phyloP scores from a whole-genome alignment of 805 yeast species.

The Metschnikowia peoriensis region DNA sequence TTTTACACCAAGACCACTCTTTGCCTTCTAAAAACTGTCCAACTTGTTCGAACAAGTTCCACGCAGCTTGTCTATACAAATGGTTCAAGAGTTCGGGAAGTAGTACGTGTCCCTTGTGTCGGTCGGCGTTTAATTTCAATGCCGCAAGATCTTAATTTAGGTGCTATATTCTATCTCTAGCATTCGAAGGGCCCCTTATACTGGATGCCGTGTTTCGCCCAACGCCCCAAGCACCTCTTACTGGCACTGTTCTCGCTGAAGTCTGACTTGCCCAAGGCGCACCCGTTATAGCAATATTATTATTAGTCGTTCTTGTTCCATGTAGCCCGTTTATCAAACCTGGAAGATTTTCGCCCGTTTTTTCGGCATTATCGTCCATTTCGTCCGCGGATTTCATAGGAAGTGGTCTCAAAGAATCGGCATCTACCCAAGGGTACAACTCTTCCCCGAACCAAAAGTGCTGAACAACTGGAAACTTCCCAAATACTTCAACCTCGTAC shows the following conservation, averaged over 20 bases:
- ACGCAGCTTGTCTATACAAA: slow-evolving; percentile 90
- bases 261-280: slow-evolving; percentile 40
- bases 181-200: background rate
- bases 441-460: slow-evolving; percentile 79
- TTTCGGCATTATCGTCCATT: background rate
- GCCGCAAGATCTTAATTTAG: slow-evolving; percentile 1
- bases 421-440: slow-evolving; percentile 21
- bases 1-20: slow-evolving; percentile 85
- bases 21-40: slow-evolving; percentile 85
- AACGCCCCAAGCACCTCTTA: slow-evolving; percentile 1
- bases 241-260: background rate
- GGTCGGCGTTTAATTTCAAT: slow-evolving; percentile 56
- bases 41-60: slow-evolving; percentile 92
- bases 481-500: slow-evolving; percentile 91
- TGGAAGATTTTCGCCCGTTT: slow-evolving; percentile 9
- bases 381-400: slow-evolving; percentile 3
- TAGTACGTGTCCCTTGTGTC: slow-evolving; percentile 93
- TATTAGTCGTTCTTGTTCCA: slow-evolving; percentile 29
- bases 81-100: slow-evolving; percentile 96
- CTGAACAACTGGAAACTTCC: slow-evolving; percentile 89
- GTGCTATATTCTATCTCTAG: background rate
- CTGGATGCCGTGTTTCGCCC: background rate
- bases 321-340: slow-evolving; percentile 23
- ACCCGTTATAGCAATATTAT: slow-evolving; percentile 34
- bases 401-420: slow-evolving; percentile 7